Percentiles rank a stretch among this genome's conserved stretches.
These are phyloP conservation scores for Alternaria triticimaculans DNA, from an alignment of 2,329 filamentous ascomycete genomes.

Conservation along the genomic window DNA sequence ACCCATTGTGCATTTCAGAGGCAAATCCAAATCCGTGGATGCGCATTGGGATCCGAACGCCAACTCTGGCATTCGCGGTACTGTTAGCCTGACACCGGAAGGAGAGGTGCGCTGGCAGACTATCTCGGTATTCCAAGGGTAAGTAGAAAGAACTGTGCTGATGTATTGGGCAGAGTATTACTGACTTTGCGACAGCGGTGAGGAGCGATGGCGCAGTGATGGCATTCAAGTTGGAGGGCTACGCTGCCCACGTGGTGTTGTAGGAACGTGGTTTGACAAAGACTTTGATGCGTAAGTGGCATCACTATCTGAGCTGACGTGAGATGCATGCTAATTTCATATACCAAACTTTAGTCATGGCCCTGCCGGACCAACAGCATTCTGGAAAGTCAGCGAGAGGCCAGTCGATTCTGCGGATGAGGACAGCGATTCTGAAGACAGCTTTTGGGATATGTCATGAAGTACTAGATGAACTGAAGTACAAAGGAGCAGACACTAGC, in stretches of 20 bases:
- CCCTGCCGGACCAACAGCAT: slow-evolving; percentile 75
- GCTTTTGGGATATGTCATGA: background rate
- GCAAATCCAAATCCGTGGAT: slow-evolving; percentile 67
- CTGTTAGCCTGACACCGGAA: slow-evolving; percentile 69
- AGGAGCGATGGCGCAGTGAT: slow-evolving; percentile 79
- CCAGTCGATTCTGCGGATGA: slow-evolving; percentile 9
- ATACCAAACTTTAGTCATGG: slow-evolving; percentile 55
- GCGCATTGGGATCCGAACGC: slow-evolving; percentile 72
- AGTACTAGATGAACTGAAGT: background rate
- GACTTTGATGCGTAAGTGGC: slow-evolving; percentile 61
- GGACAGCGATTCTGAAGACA: slow-evolving; percentile 6
- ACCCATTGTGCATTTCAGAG: slow-evolving; percentile 73
- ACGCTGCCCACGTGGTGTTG: slow-evolving; percentile 68
- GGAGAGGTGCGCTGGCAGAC: slow-evolving; percentile 79
- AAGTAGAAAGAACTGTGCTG: slow-evolving; percentile 16
- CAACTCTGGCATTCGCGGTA: slow-evolving; percentile 69
- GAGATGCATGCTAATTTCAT: background rate
- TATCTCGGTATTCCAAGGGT: slow-evolving; percentile 66
- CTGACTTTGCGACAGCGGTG: slow-evolving; percentile 55
- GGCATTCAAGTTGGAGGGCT: slow-evolving; percentile 75
- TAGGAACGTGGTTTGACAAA: slow-evolving; percentile 81
- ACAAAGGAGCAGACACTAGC: background rate
- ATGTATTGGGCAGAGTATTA: slow-evolving; percentile 14
- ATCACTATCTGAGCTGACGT: fast-evolving
- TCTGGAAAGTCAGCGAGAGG: slow-evolving; percentile 73